Evolutionary conservation across 106 monocot species (phyloP), one percentile per base, ranked within the genome.

Genomic region (Acorus gramineus): DNA sequence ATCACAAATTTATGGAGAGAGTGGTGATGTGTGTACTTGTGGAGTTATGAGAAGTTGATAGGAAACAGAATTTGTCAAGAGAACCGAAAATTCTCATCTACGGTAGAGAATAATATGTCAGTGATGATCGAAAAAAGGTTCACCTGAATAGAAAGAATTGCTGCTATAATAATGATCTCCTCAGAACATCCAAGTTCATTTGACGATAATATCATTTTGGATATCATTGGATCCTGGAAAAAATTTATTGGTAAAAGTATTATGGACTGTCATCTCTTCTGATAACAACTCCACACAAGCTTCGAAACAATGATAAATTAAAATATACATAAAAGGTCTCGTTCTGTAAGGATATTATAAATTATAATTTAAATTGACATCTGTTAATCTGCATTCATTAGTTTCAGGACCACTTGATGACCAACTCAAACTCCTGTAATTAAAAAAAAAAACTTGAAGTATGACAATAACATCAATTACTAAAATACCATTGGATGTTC

Each of bases 121-220:
- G 44, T 14, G 4, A 50, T 6, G 43, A 11, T 43, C 10, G 43
- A n/a, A 47, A 51, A 44, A 73, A 65, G 44, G 46, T 57, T 78
- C 64, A 82, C 95, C 91, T 96, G 95, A 85, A 98, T 82, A 46
- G 96, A 91, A 10, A 98, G 80, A 73, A 98, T 63, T 66, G 87
- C 87, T 63, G 91, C 91, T 64, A 98, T 83, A 8, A 82, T 98
- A 44, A 92, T 61, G 53, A 87, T 81, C 74, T 98, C 96, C 66
- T 98, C 91, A 44, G 83, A 82, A 69, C 96, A 98, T 14, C 85
- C 87, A 69, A 83, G 68, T 44, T 63, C 51, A 62, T 69, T 62
- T 53, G 91, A 78, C 53, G 96, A 76, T 59, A 98, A 75, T 52
- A 98, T 77, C 91, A 91, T 98, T 75, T 98, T 98, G 4, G 96